Base-by-base conservation (phyloP, 2,329 filamentous ascomycete species). In the Graphiopsis chlorocephala region DNA sequence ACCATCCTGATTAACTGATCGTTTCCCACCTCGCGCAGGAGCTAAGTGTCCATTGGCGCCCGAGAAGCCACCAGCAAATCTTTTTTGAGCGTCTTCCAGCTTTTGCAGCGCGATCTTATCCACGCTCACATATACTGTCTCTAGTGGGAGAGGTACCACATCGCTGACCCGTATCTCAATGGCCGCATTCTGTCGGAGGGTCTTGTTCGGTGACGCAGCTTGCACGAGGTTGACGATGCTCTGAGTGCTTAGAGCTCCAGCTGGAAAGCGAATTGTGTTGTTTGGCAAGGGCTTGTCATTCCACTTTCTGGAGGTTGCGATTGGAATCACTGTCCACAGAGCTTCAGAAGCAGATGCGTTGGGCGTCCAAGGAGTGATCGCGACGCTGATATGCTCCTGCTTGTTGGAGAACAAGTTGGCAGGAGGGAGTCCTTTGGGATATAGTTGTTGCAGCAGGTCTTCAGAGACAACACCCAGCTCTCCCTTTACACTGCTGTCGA, bases 311-410 rank as follows among this genome's bases (percentile, higher is more conserved):
- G 47, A 53, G n/a, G 56, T 66, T 38, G 70, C 77, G 83, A 65
- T 96, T 86, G 94, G 91, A 35, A 98, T 85, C 58, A 98, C 86
- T 8, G 92, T 92, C 95, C 95, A 99, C 55, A 85, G 84, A 20
- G 87, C 85, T 65, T 88, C 86, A 73, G 90, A 82, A 48, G 78
- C 82, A 63, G 80, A 77, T 55, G 78, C 76, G 76, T 67, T 79
- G 14, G 91, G 89, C 1, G 85, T 80, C 89, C 90, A 93, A 3
- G 90, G 90, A 55, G 90, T 87, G 68, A 93, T 86, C 48, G 90
- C 90, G 68, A 93, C 84, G 75, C 92, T 85, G 66, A 86, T 80
- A 64, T 57, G 50, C 29, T 85, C 73, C 26, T 83, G 78, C 66
- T 79, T 59, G 17, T 53, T 61, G 42, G 59, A 53, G 12, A 63